These are phyloP conservation scores for Ogataea philodendri DNA, from an alignment of 805 yeast genomes.

Conservation along the genomic window DNA sequence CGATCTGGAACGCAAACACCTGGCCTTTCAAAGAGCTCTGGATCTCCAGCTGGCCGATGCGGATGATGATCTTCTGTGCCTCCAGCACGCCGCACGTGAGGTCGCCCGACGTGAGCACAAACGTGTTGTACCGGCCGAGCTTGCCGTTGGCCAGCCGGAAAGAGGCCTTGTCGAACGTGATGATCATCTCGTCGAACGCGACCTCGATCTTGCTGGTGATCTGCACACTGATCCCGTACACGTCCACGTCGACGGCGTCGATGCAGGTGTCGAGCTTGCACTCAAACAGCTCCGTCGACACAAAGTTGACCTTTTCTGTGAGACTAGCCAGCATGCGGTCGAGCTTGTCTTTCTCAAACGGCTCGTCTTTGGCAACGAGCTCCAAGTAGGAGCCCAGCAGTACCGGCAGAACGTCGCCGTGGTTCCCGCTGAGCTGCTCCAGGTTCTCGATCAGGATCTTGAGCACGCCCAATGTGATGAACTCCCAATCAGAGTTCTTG, in stretches of 20 bases:
- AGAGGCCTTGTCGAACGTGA: conserved; percentile 16
- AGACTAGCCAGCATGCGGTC: conserved; percentile 15
- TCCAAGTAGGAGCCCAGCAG: conserved; percentile 41
- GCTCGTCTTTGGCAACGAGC: conserved; percentile 26
- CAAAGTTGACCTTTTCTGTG: conserved; percentile 14
- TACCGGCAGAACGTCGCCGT: conserved; percentile 23
- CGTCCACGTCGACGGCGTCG: conserved; percentile 35
- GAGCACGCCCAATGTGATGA: conserved; percentile 63
- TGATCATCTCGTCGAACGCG: conserved; percentile 13
- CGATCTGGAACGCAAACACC: conserved; percentile 21
- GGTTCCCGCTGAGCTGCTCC: conserved; percentile 36
- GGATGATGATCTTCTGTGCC: conserved; percentile 18
- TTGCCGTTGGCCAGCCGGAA: conserved; percentile 14
- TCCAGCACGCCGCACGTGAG: conserved; percentile 25
- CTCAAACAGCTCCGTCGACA: conserved; percentile 36
- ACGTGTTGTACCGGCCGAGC: conserved; percentile 10
- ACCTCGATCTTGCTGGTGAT: conserved; percentile 32
- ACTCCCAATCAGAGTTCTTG: conserved; percentile 69
- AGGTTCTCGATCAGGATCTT: conserved; percentile 70
- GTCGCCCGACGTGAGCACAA: conserved; percentile 20
- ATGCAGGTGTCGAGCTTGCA: conserved; percentile 39
- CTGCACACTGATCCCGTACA: conserved; percentile 37
- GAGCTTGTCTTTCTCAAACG: conserved; percentile 26
- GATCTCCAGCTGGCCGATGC: conserved; percentile 25
- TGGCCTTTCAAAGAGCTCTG: conserved; percentile 13